Evolutionary conservation across 23 red algal genomes (phyloP).

Genomic region (Gracilaria domingensis): DNA sequence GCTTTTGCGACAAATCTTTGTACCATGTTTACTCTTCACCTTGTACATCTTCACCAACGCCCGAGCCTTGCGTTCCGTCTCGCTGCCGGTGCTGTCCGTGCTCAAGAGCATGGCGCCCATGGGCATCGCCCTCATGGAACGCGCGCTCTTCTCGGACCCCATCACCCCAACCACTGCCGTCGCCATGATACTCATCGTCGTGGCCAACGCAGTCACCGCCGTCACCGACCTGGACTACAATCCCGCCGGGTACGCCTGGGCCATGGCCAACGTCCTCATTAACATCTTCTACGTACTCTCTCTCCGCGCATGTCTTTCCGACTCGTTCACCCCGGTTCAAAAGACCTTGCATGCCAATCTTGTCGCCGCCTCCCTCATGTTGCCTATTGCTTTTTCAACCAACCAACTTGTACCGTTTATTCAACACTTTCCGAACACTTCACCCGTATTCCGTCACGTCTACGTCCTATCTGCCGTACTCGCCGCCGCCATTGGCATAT

Average conservation of each 20-base stretch:
- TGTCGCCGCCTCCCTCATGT: slow-evolving; percentile 65
- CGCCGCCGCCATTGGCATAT: slow-evolving; percentile 58
- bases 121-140: slow-evolving; percentile 72
- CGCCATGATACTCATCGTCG: slow-evolving; percentile 68
- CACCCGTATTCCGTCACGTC: slow-evolving; percentile 44
- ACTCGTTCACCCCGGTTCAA: slow-evolving; percentile 51
- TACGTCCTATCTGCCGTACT: slow-evolving; percentile 64
- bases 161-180: slow-evolving; percentile 15
- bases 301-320: slow-evolving; percentile 53
- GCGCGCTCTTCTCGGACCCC: slow-evolving; percentile 39
- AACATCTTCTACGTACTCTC: slow-evolving; percentile 81
- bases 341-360: slow-evolving; percentile 70
- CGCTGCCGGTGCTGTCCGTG: slow-evolving; percentile 70
- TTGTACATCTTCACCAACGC: slow-evolving; percentile 85
- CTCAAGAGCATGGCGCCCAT: slow-evolving; percentile 86
- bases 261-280: slow-evolving; percentile 67
- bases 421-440: not conserved
- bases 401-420: slow-evolving; percentile 67
- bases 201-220: slow-evolving; percentile 65
- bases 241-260: slow-evolving; percentile 77
- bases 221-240: slow-evolving; percentile 63
- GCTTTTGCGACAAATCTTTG: slow-evolving; percentile 52
- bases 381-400: slow-evolving; percentile 35
- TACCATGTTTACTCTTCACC: slow-evolving; percentile 74
- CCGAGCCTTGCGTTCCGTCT: slow-evolving; percentile 64